Conservation (phyloP, 345 rosid genomes). For the Linum usitatissimum region DNA sequence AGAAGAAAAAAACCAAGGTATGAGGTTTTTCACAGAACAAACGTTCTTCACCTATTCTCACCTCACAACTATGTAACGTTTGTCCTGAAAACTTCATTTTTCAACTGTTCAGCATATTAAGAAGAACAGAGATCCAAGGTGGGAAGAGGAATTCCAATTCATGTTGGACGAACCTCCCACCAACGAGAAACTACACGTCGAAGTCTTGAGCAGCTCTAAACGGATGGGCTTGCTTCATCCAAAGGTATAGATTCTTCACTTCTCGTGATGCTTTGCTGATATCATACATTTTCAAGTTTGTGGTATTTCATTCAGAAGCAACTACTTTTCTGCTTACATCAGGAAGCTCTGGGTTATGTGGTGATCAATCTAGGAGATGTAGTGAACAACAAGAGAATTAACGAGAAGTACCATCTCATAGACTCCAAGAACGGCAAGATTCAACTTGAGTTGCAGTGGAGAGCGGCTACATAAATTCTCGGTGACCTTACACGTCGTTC, state of each 20-base stretch:
- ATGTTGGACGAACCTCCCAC: constrained; percentile 66
- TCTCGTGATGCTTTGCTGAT: too few relatives aligned
- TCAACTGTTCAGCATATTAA: constrained; percentile 40
- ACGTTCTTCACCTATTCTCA: too few relatives aligned
- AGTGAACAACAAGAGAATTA: constrained; percentile 71
- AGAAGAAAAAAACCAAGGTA: constrained; percentile 82
- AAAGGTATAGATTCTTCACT: constrained; percentile 42
- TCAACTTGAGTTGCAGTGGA: constrained; percentile 88
- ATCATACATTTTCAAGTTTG: too few relatives aligned
- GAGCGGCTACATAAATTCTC: constrained; percentile 38
- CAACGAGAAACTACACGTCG: constrained; percentile 62
- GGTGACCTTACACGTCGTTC: neutral
- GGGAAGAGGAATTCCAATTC: constrained; percentile 80
- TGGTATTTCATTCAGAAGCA: too few relatives aligned
- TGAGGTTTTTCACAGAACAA: neutral
- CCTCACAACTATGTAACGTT: too few relatives aligned
- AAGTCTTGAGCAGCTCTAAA: constrained; percentile 68
- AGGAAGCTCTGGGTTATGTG: constrained; percentile 78
- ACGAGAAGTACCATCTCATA: constrained; percentile 80
- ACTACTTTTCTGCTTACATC: constrained; percentile 10
- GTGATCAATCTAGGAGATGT: constrained; percentile 67
- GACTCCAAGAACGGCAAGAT: constrained; percentile 80
- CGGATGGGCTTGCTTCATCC: constrained; percentile 81
- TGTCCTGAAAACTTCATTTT: neutral
- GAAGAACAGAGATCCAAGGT: constrained; percentile 92